Percentiles rank a stretch among this genome's conserved stretches.
Conservation (phyloP, 1,284 basidiomycete species). For the Sporisorium graminicola region DNA sequence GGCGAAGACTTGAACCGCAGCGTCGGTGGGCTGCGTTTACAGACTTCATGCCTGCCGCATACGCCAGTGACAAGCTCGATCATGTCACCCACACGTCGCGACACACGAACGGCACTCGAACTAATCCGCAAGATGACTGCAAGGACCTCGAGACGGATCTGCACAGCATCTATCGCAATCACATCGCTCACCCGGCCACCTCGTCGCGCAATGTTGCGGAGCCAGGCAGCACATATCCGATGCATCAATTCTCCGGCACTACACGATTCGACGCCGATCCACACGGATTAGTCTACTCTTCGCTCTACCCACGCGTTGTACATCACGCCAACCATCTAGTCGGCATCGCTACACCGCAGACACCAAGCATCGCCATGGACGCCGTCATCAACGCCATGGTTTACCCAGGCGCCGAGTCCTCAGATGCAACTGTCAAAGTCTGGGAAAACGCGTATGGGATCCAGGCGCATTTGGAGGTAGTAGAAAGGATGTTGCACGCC, state of each 20-base stretch:
- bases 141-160: slow-evolving; percentile 21
- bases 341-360: slow-evolving; percentile 25
- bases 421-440: slow-evolving; percentile 5
- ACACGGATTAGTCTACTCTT: slow-evolving; percentile 24
- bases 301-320: slow-evolving; percentile 31
- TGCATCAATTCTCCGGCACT: slow-evolving; percentile 24
- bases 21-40: slow-evolving; percentile 31
- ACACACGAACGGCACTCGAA: not conserved
- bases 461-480: slow-evolving; percentile 35
- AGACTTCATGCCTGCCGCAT: slow-evolving; percentile 25
- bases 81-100: not conserved
- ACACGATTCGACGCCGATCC: slow-evolving; percentile 16
- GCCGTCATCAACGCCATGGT: slow-evolving; percentile 4
- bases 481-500: slow-evolving; percentile 34
- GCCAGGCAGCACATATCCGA: slow-evolving; percentile 15
- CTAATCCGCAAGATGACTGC: not conserved
- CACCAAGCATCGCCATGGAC: slow-evolving; percentile 18
- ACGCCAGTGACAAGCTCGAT: slow-evolving; percentile 3
- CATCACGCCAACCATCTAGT: slow-evolving; percentile 39
- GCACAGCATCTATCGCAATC: slow-evolving; percentile 21
- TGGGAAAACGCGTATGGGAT: slow-evolving; percentile 35
- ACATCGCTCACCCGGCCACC: slow-evolving; percentile 12
- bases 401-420: slow-evolving; percentile 5
- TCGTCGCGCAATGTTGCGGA: not conserved
- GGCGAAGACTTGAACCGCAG: slow-evolving; percentile 33